These are phyloP conservation scores for Infundibulicybe gibba DNA, from an alignment of 768 basidiomycete genomes.

Conservation along the genomic window DNA sequence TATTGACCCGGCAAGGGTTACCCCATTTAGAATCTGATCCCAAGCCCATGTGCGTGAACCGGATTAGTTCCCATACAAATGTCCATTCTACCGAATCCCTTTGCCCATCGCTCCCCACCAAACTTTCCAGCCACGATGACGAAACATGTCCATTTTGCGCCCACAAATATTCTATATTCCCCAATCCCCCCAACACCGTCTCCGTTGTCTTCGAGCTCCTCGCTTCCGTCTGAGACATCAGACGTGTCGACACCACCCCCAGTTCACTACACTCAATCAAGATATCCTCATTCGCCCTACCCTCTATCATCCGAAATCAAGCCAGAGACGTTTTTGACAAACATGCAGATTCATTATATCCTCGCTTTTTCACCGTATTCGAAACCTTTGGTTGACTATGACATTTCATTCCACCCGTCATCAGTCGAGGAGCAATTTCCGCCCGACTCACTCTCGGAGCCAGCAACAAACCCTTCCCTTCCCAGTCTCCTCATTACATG, in stretches of 20 bases:
- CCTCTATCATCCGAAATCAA: conserved; percentile 13
- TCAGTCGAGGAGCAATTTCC: conserved; percentile 18
- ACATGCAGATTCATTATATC: conserved; percentile 37
- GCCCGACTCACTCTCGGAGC: conserved; percentile 30
- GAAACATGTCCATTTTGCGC: conserved; percentile 41
- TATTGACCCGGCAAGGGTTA: neutral
- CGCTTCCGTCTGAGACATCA: conserved; percentile 28
- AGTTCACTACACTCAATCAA: conserved; percentile 23
- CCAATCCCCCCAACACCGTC: conserved; percentile 30
- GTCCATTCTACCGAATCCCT: neutral
- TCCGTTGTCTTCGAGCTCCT: conserved; percentile 29
- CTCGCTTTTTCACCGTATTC: conserved; percentile 33
- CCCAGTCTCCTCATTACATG: conserved; percentile 27
- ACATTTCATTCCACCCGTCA: conserved; percentile 32
- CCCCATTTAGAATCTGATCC: neutral
- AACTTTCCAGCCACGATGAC: conserved; percentile 16
- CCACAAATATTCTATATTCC: conserved; percentile 32
- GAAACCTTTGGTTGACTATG: conserved; percentile 31
- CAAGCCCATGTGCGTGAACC: neutral
- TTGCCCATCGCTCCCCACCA: conserved; percentile 3
- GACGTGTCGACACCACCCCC: conserved; percentile 33
- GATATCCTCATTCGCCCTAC: conserved; percentile 21
- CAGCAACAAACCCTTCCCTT: conserved; percentile 40
- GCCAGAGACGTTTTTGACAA: conserved; percentile 18
- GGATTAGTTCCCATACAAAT: neutral